Evolutionary conservation across 495 filamentous ascomycete species (phyloP).

Genomic region (Penicillium coprophilum): DNA sequence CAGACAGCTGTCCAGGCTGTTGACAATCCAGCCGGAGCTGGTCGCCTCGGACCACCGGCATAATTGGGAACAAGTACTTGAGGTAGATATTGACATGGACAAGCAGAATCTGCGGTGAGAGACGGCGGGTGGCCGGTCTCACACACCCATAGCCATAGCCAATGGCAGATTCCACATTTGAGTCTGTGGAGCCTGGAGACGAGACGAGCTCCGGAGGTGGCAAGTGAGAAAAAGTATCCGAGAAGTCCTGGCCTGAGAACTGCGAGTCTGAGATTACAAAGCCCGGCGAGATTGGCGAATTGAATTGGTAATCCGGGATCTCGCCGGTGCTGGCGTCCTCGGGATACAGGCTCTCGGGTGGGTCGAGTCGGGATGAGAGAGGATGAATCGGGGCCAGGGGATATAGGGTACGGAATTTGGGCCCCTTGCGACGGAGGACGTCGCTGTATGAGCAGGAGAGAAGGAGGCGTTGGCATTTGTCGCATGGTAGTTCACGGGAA

Average conservation of each 20-base stretch:
- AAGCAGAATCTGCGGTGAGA: constrained; percentile 39
- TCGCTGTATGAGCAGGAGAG: constrained; percentile 49
- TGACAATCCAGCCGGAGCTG: constrained; percentile 63
- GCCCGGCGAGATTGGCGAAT: constrained; percentile 33
- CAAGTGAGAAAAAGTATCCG: constrained; percentile 32
- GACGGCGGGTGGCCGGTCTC: constrained; percentile 26
- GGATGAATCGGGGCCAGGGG: constrained; percentile 46
- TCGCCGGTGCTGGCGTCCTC: constrained; percentile 16
- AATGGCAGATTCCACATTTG: constrained; percentile 31
- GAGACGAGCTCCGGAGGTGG: constrained; percentile 41
- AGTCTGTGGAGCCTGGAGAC: constrained; percentile 42
- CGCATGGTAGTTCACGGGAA: constrained; percentile 43
- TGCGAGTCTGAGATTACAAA: constrained; percentile 23
- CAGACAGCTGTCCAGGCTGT: constrained; percentile 55
- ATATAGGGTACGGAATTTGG: constrained; percentile 47
- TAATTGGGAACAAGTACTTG: constrained; percentile 73
- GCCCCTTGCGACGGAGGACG: constrained; percentile 45
- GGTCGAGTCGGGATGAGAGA: constrained; percentile 26
- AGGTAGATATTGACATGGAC: constrained; percentile 47
- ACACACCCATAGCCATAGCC: constrained; percentile 15
- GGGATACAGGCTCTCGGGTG: constrained; percentile 18
- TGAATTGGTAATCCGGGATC: constrained; percentile 22
- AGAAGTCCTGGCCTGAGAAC: constrained; percentile 26
- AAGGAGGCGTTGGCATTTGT: constrained; percentile 47
- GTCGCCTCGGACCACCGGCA: constrained; percentile 74